phyloP scores from a whole-genome alignment of 192 early-diverging fungal species.

The Coemansia sp. region DNA sequence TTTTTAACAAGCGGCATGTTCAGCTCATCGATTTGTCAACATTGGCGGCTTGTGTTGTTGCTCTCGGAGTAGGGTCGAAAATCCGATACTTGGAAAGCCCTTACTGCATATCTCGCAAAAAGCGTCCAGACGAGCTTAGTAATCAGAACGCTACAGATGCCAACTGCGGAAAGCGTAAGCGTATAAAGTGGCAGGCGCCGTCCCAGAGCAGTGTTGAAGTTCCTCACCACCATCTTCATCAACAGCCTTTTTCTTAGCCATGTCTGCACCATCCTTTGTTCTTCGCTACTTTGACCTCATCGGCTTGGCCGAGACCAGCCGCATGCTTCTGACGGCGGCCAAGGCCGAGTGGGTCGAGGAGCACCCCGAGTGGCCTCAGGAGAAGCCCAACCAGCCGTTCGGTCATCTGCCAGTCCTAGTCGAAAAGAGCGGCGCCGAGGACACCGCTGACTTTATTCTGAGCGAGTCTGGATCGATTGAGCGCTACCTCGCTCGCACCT shows the following conservation, averaged over 20 bases:
- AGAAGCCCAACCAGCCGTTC: conserved; percentile 58
- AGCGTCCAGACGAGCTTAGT: too few species aligned
- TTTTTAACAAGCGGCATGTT: too few species aligned
- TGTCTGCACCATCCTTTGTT: conserved; percentile 17
- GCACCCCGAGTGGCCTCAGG: conserved; percentile 55
- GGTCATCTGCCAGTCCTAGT: conserved; percentile 59
- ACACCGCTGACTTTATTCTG: conserved; percentile 32
- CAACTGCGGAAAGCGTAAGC: background rate
- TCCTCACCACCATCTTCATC: background rate
- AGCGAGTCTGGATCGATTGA: conserved; percentile 56
- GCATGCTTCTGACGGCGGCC: conserved; percentile 51
- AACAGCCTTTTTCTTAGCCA: background rate
- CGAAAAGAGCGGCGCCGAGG: conserved; percentile 45
- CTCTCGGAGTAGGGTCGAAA: too few species aligned
- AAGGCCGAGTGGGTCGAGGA: conserved; percentile 46
- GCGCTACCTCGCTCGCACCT: conserved; percentile 57
- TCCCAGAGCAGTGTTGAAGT: background rate
- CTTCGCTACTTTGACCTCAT: conserved; percentile 37
- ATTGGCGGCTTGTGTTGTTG: too few species aligned
- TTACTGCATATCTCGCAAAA: too few species aligned
- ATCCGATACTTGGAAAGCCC: too few species aligned
- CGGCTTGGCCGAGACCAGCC: conserved; percentile 31
- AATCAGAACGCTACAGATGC: too few species aligned
- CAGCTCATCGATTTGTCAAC: too few species aligned
- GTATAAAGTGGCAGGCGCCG: background rate